Base-by-base conservation (phyloP, 176 grass and related monocot genomes). In the Juncus inflexus region DNA sequence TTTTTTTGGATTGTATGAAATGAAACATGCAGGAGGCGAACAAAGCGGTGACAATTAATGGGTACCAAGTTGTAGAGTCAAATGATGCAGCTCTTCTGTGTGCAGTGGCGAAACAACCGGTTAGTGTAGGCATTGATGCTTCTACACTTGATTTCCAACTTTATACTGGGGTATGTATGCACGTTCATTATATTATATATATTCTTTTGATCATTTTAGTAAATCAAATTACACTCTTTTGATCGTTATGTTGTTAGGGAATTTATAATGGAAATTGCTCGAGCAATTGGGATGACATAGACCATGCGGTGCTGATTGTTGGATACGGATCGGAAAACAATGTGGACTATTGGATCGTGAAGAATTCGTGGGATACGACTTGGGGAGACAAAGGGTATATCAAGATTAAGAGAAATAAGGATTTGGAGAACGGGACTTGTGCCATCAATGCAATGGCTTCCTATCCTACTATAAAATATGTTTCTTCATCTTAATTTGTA, bases 371-470 rank as follows among this genome's bases (percentile, higher is more conserved):
- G 81, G 75, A 62, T 38, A 69, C 69, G 40, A 83, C 15, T 50
- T 83, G 81, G 81, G 81, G 81, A 42, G 67, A 73, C 39, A 9
- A 83, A 78, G 81, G 81, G 14, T 83, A 83, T 19, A 78, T 83
- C 58, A 67, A 83, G 60, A 78, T 83, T 7, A 83, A 64, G 42
- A 78, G 68, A 39, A 72, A 78, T 37, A 63, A 55, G 6, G 45
- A 3, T 43, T 73, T 83, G 61, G 37, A 61, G 35, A 67, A 73
- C 50, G 81, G 81, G 47, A 72, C 55, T 37, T 83, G 81, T 58
- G 75, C 81, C 15, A 83, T 83, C 59, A 49, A 68, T 62, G 81
- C 73, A 60, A 73, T 83, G 75, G 75, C 81, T 4, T 83, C 81
- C 6, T 83, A 83, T 56, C 81, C 81, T 53, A 74, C 63, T 51